These are phyloP conservation scores for Camellia japonica DNA, from an alignment of 148 eudicot species.

Conservation along the genomic window DNA sequence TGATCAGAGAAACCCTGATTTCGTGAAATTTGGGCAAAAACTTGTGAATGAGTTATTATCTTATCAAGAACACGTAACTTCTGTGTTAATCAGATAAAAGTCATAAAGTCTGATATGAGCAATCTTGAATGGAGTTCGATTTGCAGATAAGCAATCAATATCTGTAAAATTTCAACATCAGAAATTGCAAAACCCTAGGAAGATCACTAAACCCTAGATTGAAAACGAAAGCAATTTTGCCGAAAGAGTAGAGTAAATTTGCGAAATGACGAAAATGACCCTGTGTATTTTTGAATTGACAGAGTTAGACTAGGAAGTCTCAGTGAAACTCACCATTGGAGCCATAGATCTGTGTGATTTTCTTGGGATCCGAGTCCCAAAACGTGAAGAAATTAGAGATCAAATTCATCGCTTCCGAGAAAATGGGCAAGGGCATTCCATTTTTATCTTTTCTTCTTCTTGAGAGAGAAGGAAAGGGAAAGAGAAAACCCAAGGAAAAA, in stretches of 20 bases:
- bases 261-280: not conserved
- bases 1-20: not conserved
- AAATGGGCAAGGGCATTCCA: no score
- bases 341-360: not conserved
- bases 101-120: not conserved
- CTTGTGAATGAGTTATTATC: not conserved
- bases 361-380: no score
- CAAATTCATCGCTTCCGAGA: no score
- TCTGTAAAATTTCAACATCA: not conserved
- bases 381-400: no score
- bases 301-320: not conserved
- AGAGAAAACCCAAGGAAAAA: no score
- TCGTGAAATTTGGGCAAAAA: not conserved
- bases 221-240: not conserved
- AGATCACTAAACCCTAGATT: not conserved
- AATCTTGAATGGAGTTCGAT: not conserved
- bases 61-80: not conserved
- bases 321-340: not conserved
- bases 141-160: not conserved
- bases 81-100: not conserved
- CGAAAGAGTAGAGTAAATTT: not conserved
- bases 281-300: not conserved
- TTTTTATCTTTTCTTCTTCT: no score
- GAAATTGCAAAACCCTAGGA: not conserved
- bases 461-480: no score